These are phyloP conservation scores for Fusarium praegraminearum DNA, from an alignment of 2,329 filamentous ascomycete species.

Conservation along the genomic window DNA sequence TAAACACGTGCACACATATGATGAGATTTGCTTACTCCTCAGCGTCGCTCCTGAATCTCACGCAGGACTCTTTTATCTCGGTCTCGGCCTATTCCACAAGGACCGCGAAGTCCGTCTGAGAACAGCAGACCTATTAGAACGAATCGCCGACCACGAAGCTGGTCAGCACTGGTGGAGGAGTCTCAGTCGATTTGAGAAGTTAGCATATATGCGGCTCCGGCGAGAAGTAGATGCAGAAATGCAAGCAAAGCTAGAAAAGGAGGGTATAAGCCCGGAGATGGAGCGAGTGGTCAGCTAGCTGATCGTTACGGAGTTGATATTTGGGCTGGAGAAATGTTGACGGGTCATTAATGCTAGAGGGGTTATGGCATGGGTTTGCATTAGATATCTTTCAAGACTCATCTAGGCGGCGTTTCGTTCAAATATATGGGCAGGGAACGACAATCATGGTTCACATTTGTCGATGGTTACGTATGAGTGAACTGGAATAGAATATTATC, in stretches of 20 bases:
- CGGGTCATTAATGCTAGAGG: constrained; percentile 36
- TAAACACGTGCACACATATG: constrained; percentile 80
- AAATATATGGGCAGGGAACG: constrained; percentile 30
- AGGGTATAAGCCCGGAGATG: constrained; percentile 54
- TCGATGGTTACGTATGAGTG: constrained; percentile 23
- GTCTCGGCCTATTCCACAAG: constrained; percentile 91
- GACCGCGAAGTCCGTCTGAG: constrained; percentile 81
- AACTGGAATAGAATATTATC: constrained; percentile 22
- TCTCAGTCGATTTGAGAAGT: constrained; percentile 87
- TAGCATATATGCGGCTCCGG: constrained; percentile 84
- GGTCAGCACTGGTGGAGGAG: constrained; percentile 93
- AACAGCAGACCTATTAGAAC: constrained; percentile 83
- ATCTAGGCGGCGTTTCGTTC: constrained; percentile 43
- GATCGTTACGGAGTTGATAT: constrained; percentile 37
- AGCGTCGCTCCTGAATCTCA: constrained; percentile 87
- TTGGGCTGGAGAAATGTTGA: constrained; percentile 24
- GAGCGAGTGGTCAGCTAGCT: constrained; percentile 66
- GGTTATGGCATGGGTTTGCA: constrained; percentile 37
- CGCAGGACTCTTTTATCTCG: constrained; percentile 90
- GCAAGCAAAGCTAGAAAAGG: constrained; percentile 60
- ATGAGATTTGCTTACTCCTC: constrained; percentile 86
- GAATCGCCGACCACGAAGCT: constrained; percentile 87
- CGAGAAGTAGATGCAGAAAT: constrained; percentile 70
- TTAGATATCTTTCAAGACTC: constrained; percentile 36
- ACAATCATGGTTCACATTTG: constrained; percentile 12